Evolutionary conservation across 305 asterid species (phyloP), one percentile per base, ranked within the genome.

Genomic region (Fraxinus greggii): DNA sequence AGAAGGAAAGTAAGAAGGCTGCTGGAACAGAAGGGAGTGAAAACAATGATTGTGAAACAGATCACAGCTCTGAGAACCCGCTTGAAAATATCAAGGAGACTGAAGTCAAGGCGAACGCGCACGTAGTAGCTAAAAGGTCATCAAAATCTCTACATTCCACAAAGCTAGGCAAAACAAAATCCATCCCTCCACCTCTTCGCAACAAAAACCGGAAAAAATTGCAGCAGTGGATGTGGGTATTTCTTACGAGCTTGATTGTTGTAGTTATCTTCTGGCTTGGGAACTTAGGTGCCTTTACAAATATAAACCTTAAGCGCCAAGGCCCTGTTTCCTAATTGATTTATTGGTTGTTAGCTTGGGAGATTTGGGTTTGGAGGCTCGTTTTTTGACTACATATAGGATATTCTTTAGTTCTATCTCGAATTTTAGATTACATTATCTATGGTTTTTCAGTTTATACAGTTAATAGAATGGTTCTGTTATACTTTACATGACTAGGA

Each of bases 191-290:
- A 5, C 88, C 91, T 0, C 92, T 88, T 28, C 87, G 90, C 42
- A 87, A 83, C 91, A 84, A 83, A 79, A 70, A 77, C 9, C 83
- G 81, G 82, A 89, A 70, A 73, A 87, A 40, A 76, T 5, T 83
- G 45, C 92, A 89, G 88, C 90, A 87, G 79, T 88, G 92, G 92
- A 10, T 84, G 82, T 84, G 89, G 90, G 77, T 84, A 13, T 63
- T 33, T 45, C 3, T 86, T 70, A 77, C 89, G 29, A 80, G 83
- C 79, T 0, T 76, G 5, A 19, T 85, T 1, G 86, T 89, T 21
- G 17, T 89, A 73, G 72, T 48, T 78, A 76, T 89, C 8, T 87
- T 89, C 80, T 80, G 85, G 48, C 69, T 89, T 31, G 90, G 90
- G 72, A 89, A 89, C 77, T 77, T 89, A 19, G 90, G 92, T 31